phyloP scores from a whole-genome alignment of 1,139 yeast genomes.

The Debaryomyces subglobosus region DNA sequence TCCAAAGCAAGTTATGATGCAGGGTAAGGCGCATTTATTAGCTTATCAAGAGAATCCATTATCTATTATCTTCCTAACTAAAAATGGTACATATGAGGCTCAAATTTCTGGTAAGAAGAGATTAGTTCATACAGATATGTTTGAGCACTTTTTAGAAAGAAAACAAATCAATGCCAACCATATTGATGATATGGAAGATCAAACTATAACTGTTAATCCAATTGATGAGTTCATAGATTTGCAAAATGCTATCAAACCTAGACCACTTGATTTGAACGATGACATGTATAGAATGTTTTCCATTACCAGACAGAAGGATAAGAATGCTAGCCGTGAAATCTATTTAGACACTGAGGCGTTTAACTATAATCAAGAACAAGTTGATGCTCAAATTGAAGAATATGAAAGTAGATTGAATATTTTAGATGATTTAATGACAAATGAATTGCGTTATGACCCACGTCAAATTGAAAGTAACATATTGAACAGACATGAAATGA shows the following conservation, averaged over 20 bases:
- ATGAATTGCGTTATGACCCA: conserved; percentile 27
- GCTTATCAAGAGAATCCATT: conserved; percentile 22
- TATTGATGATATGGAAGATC: conserved; percentile 15
- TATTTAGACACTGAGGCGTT: conserved; percentile 23
- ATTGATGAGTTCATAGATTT: conserved; percentile 18
- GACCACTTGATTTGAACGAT: conserved; percentile 23
- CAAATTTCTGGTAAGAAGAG: conserved; percentile 20
- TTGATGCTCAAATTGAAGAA: conserved; percentile 19
- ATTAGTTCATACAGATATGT: conserved; percentile 29
- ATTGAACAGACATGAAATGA: conserved; percentile 24
- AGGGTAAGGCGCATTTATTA: conserved; percentile 28
- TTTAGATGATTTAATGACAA: conserved; percentile 26
- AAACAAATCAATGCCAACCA: conserved; percentile 21
- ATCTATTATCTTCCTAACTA: conserved; percentile 20
- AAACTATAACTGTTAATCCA: conserved; percentile 18
- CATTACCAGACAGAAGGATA: conserved; percentile 19
- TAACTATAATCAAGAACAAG: conserved; percentile 25
- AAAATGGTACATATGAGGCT: conserved; percentile 21
- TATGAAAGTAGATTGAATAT: conserved; percentile 23
- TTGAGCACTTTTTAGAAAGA: conserved; percentile 26
- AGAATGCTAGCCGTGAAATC: conserved; percentile 23
- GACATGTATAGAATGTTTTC: conserved; percentile 23
- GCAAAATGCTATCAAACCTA: conserved; percentile 17
- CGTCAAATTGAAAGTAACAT: conserved; percentile 15
- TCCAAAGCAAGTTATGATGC: conserved; percentile 30